Percentiles rank a stretch among this genome's conserved stretches.
These are phyloP conservation scores for Paulownia fortunei DNA, from an alignment of 257 asterid genomes.

Conservation along the genomic window DNA sequence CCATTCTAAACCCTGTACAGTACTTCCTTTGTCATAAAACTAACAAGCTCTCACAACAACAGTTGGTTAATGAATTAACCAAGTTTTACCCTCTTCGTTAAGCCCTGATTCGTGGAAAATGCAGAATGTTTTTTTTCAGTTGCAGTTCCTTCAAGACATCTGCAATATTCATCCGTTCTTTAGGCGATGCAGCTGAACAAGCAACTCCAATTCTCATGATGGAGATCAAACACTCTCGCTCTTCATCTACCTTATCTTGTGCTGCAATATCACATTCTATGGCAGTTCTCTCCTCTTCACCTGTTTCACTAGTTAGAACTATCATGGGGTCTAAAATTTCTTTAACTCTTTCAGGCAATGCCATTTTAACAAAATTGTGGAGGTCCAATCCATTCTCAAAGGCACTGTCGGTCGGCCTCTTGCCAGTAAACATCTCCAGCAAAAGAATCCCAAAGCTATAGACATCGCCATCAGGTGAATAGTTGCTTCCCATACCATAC, in stretches of 20 bases:
- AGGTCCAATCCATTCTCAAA: constrained; percentile 35
- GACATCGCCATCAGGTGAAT: constrained; percentile 42
- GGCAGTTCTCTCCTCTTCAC: background rate
- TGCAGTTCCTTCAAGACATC: constrained; percentile 36
- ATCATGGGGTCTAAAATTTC: constrained; percentile 33
- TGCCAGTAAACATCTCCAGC: constrained; percentile 48
- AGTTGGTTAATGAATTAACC: background rate
- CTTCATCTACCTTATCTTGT: constrained; percentile 3
- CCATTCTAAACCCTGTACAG: too few relatives aligned
- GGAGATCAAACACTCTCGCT: constrained; percentile 32
- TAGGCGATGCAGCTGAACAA: constrained; percentile 38
- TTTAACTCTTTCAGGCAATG: constrained; percentile 28
- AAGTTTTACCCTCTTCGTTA: constrained; percentile 15
- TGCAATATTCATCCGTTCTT: constrained; percentile 39
- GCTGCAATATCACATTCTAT: background rate
- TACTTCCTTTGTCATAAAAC: too few relatives aligned
- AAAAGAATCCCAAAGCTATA: constrained; percentile 46
- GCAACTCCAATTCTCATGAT: constrained; percentile 41
- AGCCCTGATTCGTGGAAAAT: constrained; percentile 5
- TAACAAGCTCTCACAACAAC: background rate
- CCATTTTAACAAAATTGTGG: constrained; percentile 17
- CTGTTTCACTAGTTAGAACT: background rate
- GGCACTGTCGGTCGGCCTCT: constrained; percentile 38
- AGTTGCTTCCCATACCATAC: constrained; percentile 41
- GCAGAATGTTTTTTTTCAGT: constrained; percentile 14